Base-by-base conservation (phyloP, 441 rosid genomes). In the Croton laevigatus region DNA sequence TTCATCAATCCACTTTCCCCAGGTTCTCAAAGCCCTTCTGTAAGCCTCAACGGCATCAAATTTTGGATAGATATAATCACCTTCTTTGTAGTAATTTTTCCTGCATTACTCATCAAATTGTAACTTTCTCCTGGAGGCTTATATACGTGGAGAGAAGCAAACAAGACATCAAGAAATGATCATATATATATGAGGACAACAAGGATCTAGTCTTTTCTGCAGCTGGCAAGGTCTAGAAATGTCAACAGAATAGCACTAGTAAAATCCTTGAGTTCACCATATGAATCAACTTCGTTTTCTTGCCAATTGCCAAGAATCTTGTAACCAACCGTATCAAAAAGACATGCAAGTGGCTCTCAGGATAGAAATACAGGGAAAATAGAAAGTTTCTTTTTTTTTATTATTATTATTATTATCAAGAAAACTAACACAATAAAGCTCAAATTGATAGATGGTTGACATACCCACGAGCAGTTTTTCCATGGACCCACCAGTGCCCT, bases 401-500 rank as follows among this genome's bases (percentile, higher is more conserved):
- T n/a, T n/a, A n/a, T n/a, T 27, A 27, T 27, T 27, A 27, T 1
- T 27, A 27, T 27, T 27, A 27, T 27, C 2, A 27, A 27, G 32
- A 27, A 19, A 51, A 55, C 70, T 40, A 59, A 64, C 51, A 8
- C 45, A 68, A 71, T 52, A 52, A 16, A n/a, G n/a, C 19, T 65
- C 34, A 36, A 14, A 27, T 57, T 51, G n/a, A 6, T 62, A 66
- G 48, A 72, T 17, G 13, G 38, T n/a, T 67, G 57, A 71, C 82
- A 52, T 80, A 90, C 98, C 97, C 97, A 51, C 97, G 86, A 46
- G 96, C 87, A 69, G 97, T 94, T 82, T 91, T 94, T 69, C 97
- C 97, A 83, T 91, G 97, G 76, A 85, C 84, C 98, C 98, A 94
- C 97, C 97, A 91, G 73, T 94, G 98, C 59, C 89, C 97, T 44